Conservation (phyloP, 108 stramenopile species). For the Fragilariopsis cylindrus region DNA sequence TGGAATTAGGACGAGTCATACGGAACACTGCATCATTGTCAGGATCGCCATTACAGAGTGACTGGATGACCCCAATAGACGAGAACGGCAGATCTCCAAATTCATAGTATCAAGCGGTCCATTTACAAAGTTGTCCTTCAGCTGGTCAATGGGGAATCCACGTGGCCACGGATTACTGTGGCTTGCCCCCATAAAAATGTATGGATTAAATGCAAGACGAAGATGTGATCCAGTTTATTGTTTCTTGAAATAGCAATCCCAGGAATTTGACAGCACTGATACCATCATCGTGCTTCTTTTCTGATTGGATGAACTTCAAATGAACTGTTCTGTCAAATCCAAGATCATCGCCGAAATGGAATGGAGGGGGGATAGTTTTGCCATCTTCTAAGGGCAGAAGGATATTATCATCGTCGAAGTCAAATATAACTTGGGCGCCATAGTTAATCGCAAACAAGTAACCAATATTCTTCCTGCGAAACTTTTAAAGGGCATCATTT, state of each 20-base stretch:
- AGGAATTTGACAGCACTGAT: not conserved
- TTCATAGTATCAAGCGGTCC: constrained; percentile 2
- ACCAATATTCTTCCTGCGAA: constrained; percentile 67
- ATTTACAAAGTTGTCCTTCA: constrained; percentile 17
- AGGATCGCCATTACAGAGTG: constrained; percentile 48
- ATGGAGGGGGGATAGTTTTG: not conserved
- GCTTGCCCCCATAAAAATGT: constrained; percentile 37
- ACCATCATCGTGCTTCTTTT: not conserved
- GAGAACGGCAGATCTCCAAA: not conserved
- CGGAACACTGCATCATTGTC: constrained; percentile 66
- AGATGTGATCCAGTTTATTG: no score
- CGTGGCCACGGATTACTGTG: constrained; percentile 47
- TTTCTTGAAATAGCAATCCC: no score
- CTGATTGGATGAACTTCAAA: not conserved
- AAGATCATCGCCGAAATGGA: not conserved
- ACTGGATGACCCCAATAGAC: constrained; percentile 42
- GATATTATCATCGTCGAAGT: constrained; percentile 65
- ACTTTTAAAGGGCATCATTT: constrained; percentile 42
- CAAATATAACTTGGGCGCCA: constrained; percentile 54
- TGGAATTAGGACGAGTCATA: constrained; percentile 23
- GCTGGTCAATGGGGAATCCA: constrained; percentile 49
- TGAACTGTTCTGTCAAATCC: constrained; percentile 1
- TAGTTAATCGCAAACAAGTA: constrained; percentile 54
- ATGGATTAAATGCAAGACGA: constrained; percentile 45
- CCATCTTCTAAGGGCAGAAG: constrained; percentile 1